Evolutionary conservation across 2,329 filamentous ascomycete genomes (phyloP).

Genomic region (Xylariomycetidae sp.): DNA sequence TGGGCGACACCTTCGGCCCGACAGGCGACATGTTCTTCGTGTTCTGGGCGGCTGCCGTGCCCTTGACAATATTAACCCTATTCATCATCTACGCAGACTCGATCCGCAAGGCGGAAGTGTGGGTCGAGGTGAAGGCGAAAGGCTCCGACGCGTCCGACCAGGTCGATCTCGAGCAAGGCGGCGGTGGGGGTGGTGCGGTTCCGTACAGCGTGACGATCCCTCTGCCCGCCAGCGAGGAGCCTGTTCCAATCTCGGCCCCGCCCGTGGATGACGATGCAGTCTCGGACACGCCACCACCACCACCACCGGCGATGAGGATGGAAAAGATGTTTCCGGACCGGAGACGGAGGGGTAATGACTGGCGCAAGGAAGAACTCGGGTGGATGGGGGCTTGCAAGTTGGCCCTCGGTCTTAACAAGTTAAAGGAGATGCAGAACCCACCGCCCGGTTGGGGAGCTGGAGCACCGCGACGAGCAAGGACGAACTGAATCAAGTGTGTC

Average conservation of each 20-base stretch:
- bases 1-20: constrained; percentile 40
- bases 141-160: not conserved
- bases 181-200: not conserved
- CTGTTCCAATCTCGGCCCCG: not conserved
- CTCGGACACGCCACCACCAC: constrained; percentile 4
- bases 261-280: not conserved
- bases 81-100: constrained; percentile 45
- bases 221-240: not conserved
- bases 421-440: constrained; percentile 13
- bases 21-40: constrained; percentile 40
- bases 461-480: too few species aligned
- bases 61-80: constrained; percentile 34
- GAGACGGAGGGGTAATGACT: constrained; percentile 30
- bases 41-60: constrained; percentile 41
- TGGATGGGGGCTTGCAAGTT: constrained; percentile 43
- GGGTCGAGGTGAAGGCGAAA: constrained; percentile 35
- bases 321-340: constrained; percentile 18
- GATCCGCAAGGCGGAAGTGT: constrained; percentile 40
- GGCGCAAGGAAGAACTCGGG: constrained; percentile 39
- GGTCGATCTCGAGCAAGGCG: not conserved
- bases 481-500: too few species aligned
- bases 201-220: not conserved
- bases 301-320: constrained; percentile 24
- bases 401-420: constrained; percentile 29
- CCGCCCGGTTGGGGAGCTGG: not conserved